Base-by-base conservation (phyloP, 768 basidiomycete genomes). In the Kwoniella sp. region DNA sequence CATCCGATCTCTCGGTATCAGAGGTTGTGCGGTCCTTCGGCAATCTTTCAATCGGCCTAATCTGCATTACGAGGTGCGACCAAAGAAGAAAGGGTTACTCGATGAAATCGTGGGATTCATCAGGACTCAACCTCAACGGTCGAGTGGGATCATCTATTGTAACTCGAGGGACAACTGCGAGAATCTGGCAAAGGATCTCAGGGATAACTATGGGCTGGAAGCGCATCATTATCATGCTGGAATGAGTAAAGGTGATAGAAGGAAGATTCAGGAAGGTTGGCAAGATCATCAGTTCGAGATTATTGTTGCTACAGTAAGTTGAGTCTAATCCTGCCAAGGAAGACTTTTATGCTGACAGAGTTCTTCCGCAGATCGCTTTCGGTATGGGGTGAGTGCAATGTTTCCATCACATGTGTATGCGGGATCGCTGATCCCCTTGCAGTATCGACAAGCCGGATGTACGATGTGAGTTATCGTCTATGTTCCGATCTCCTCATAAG, bases 31-130 rank as follows among this genome's bases (percentile, higher is more conserved):
- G 10, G 83, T 85, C 24, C 84, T 95, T 59, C 84, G 82, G 1
- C 89, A 91, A 70, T 94, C 93, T 0, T 96, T 96, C 82, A 97
- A 99, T 73, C 88, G 96, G 3, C 84, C 87, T n/a, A 99, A 99
- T 77, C 83, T 99, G 6, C 83, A 85, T 58, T 99, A 99, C 73
- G 82, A 84, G 50, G 79, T 91, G 82, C 80, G 83, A 55, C 74
- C 80, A 65, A 87, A 88, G 78, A 78, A 69, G 8, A 83, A 84
- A 33, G 79, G 85, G 25, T 63, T 85, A 1, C 78, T 86, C 9
- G 57, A 58, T 4, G 86, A 88, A 9, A 91, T 97, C 55, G 85
- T 85, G 26, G 82, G 82, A 1, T 91, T 87, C 77, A 88, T 98
- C 77, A 80, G 85, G 51, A 73, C 78, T 1, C 82, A 85, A 25